Evolutionary conservation across 2,329 filamentous ascomycete genomes (phyloP).

Genomic region (Endoconidiophora polonica): DNA sequence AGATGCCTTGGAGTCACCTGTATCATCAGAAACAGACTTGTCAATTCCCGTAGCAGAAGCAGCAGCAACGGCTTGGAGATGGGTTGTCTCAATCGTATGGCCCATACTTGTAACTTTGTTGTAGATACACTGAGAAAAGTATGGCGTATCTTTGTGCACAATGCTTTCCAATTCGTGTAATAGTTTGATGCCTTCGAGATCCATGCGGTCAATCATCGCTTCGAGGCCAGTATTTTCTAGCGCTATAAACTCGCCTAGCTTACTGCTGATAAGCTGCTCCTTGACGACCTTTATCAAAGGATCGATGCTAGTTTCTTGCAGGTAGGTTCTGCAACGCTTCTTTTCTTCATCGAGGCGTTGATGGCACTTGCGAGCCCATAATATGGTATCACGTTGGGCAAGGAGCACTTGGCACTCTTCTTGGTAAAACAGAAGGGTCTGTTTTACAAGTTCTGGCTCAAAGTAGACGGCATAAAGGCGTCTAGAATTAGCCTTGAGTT

Average conservation of each 20-base stretch:
- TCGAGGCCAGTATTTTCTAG: slow-evolving; percentile 72
- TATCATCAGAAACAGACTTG: slow-evolving; percentile 12
- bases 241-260: slow-evolving; percentile 65
- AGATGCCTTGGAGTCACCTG: too few relatives aligned
- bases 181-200: slow-evolving; percentile 58
- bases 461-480: slow-evolving; percentile 76
- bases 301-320: slow-evolving; percentile 53
- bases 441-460: slow-evolving; percentile 57
- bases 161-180: slow-evolving; percentile 65
- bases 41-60: slow-evolving; percentile 18
- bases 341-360: slow-evolving; percentile 64
- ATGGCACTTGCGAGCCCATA: slow-evolving; percentile 64
- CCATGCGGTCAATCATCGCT: slow-evolving; percentile 85
- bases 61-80: slow-evolving; percentile 37
- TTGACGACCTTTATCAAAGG: slow-evolving; percentile 70
- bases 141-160: slow-evolving; percentile 57
- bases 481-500: slow-evolving; percentile 58
- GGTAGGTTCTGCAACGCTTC: slow-evolving; percentile 65
- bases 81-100: slow-evolving; percentile 57
- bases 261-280: slow-evolving; percentile 57
- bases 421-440: slow-evolving; percentile 58
- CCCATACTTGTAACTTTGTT: slow-evolving; percentile 65
- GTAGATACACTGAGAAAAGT: slow-evolving; percentile 55
- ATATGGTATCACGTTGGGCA: slow-evolving; percentile 60
- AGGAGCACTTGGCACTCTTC: slow-evolving; percentile 60